These are phyloP conservation scores for Solanum hybrid DNA, from an alignment of 305 asterid genomes.

Conservation along the genomic window DNA sequence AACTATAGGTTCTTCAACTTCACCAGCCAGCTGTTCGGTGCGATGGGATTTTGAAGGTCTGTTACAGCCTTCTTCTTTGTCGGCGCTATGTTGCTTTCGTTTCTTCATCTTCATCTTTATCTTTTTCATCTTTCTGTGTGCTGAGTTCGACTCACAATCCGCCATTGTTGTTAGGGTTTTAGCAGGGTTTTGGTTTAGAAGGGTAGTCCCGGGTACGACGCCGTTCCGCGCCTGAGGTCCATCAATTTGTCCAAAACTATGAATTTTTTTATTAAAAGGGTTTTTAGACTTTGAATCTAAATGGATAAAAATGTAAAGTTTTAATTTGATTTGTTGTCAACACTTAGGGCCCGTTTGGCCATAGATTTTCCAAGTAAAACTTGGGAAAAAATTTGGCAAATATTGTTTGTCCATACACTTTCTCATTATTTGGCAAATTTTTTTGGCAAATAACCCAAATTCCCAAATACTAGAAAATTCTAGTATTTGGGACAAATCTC, in stretches of 20 bases:
- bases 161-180: conserved; percentile 17
- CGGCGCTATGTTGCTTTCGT: conserved; percentile 30
- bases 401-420: too few relatives aligned
- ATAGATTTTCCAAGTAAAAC: too few relatives aligned
- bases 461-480: too few relatives aligned
- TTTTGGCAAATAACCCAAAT: too few relatives aligned
- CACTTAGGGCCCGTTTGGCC: not conserved
- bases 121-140: conserved; percentile 6
- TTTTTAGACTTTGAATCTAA: not conserved
- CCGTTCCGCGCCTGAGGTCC: not conserved
- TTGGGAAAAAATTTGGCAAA: too few relatives aligned
- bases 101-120: conserved; percentile 30
- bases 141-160: conserved; percentile 9
- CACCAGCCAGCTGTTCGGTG: conserved; percentile 1
- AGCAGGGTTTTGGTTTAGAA: conserved; percentile 6
- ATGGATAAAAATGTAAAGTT: not conserved
- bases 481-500: too few relatives aligned
- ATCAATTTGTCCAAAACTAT: not conserved
- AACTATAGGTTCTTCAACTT: not conserved
- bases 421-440: too few relatives aligned
- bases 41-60: conserved; percentile 31
- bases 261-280: not conserved
- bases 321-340: not conserved
- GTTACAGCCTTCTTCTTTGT: conserved; percentile 7
- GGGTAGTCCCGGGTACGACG: not conserved